A percentile compares a stretch with the other conserved stretches of the same genome.
Evolutionary conservation across 768 basidiomycete genomes (phyloP).

Genomic region (Leccinum obscurum): DNA sequence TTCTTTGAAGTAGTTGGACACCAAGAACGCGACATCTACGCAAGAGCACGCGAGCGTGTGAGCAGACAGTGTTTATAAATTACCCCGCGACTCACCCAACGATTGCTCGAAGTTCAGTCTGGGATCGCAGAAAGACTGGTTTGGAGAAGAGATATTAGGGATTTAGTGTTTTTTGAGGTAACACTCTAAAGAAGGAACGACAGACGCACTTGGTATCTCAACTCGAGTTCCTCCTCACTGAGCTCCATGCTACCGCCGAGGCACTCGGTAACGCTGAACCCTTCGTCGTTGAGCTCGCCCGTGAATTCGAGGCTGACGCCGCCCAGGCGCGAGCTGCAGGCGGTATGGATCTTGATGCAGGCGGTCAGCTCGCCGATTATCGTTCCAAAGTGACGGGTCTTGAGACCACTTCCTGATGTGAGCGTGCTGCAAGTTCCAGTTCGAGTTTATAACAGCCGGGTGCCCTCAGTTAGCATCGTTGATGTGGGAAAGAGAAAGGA

Average conservation of each 20-base stretch:
- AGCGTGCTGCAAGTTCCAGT: constrained; percentile 59
- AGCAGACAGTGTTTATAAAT: background rate
- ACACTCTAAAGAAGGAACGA: background rate
- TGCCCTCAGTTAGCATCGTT: background rate
- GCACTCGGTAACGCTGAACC: constrained; percentile 95
- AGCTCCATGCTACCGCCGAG: constrained; percentile 96
- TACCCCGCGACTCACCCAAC: constrained; percentile 58
- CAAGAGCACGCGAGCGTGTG: background rate
- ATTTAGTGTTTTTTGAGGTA: too few relatives aligned
- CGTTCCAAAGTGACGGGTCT: constrained; percentile 86
- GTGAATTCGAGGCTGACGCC: constrained; percentile 91
- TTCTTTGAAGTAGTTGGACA: constrained; percentile 79
- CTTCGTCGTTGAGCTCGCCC: constrained; percentile 86
- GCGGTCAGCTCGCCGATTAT: constrained; percentile 86
- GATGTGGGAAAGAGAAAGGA: background rate
- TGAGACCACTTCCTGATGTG: constrained; percentile 76
- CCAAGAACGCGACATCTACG: constrained; percentile 82
- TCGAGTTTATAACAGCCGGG: background rate
- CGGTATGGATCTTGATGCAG: constrained; percentile 78
- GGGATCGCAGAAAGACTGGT: constrained; percentile 90
- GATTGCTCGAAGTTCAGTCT: constrained; percentile 92
- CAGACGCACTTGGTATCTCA: constrained; percentile 76
- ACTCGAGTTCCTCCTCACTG: constrained; percentile 82
- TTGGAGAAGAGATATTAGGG: background rate
- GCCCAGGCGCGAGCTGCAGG: constrained; percentile 71